phyloP scores from a whole-genome alignment of 345 rosid genomes.

The Odontarrhena argentea region DNA sequence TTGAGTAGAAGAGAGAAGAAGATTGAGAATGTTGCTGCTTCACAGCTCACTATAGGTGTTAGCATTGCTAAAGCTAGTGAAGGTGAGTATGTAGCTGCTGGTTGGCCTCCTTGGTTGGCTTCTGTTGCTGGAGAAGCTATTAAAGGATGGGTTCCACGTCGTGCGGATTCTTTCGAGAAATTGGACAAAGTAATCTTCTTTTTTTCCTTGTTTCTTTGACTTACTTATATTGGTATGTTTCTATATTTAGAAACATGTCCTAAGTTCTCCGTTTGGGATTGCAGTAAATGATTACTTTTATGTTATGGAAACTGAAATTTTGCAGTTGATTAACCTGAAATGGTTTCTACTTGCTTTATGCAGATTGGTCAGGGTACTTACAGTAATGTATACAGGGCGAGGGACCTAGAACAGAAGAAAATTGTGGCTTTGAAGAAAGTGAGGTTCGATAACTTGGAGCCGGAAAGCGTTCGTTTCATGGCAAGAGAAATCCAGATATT shows the following conservation, averaged over 20 bases:
- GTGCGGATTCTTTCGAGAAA: slow-evolving; percentile 97
- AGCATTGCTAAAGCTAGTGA: slow-evolving; percentile 71
- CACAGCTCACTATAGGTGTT: slow-evolving; percentile 61
- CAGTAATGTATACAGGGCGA: slow-evolving; percentile 94
- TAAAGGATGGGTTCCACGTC: slow-evolving; percentile 92
- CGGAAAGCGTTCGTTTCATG: slow-evolving; percentile 97
- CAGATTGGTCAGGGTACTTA: slow-evolving; percentile 99
- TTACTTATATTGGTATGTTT: slow-evolving; percentile 34
- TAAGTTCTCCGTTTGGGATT: neutral
- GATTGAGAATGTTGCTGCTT: slow-evolving; percentile 50
- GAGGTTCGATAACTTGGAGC: slow-evolving; percentile 92
- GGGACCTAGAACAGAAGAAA: slow-evolving; percentile 91
- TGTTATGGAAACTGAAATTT: slow-evolving; percentile 6
- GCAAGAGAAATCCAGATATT: slow-evolving; percentile 94
- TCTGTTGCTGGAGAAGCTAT: slow-evolving; percentile 98
- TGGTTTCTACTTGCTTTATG: slow-evolving; percentile 30
- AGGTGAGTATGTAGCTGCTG: slow-evolving; percentile 95
- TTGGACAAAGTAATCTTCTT: slow-evolving; percentile 77
- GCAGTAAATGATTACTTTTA: slow-evolving; percentile 21
- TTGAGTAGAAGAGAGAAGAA: slow-evolving; percentile 70
- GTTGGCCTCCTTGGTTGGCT: slow-evolving; percentile 99
- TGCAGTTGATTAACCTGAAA: neutral
- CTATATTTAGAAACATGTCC: slow-evolving; percentile 18
- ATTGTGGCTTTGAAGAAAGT: slow-evolving; percentile 97
- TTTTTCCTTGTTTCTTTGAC: slow-evolving; percentile 19